A percentile compares a stretch with the other conserved stretches of the same genome.
Evolutionary conservation across 2,329 filamentous ascomycete species (phyloP).

Genomic region (Acrodontium crateriforme): DNA sequence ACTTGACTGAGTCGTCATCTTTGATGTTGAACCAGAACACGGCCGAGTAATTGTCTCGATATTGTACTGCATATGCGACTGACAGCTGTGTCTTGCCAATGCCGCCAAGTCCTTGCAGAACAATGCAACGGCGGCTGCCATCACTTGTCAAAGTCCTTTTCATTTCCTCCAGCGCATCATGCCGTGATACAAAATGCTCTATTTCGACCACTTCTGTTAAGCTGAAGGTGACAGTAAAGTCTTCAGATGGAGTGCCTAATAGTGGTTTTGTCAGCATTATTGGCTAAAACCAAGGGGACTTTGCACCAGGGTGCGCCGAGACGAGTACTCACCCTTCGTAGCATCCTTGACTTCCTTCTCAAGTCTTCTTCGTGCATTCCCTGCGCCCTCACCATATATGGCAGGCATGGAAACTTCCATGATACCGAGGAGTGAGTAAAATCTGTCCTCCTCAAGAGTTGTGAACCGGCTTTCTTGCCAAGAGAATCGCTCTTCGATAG

Average conservation of each 20-base stretch:
- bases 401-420: slow-evolving; percentile 6
- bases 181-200: slow-evolving; percentile 21
- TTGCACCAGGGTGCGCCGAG: too few species aligned
- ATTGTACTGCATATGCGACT: slow-evolving; percentile 23
- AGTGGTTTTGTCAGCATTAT: too few species aligned
- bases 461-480: slow-evolving; percentile 7
- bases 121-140: slow-evolving; percentile 13
- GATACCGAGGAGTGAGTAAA: slow-evolving; percentile 7
- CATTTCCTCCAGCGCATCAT: slow-evolving; percentile 20
- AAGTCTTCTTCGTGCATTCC: not conserved
- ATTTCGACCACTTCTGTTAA: slow-evolving; percentile 15
- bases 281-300: too few species aligned
- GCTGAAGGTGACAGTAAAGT: slow-evolving; percentile 10
- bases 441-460: slow-evolving; percentile 4
- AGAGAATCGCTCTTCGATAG: slow-evolving; percentile 2
- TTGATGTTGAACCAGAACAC: slow-evolving; percentile 30
- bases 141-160: slow-evolving; percentile 14
- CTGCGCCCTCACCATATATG: slow-evolving; percentile 6
- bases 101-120: slow-evolving; percentile 30
- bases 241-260: slow-evolving; percentile 1
- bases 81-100: slow-evolving; percentile 35
- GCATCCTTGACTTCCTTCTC: not conserved
- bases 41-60: slow-evolving; percentile 25
- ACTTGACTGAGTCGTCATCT: slow-evolving; percentile 16
- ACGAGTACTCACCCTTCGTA: slow-evolving; percentile 2